phyloP scores from a whole-genome alignment of 192 early-diverging fungal genomes.

The Gigaspora rosea region DNA sequence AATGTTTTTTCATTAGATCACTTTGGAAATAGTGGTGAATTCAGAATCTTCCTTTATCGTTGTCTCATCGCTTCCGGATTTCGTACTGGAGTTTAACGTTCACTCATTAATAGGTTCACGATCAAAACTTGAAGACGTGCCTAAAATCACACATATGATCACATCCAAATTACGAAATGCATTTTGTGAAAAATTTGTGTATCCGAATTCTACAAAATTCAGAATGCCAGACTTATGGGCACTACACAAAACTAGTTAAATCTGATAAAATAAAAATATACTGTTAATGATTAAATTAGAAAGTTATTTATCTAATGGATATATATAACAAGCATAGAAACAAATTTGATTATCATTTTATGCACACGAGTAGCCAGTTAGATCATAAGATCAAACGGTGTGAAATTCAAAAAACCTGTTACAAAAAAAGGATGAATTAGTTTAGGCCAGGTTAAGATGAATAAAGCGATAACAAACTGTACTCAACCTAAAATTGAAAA shows the following conservation, averaged over 20 bases:
- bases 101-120: slow-evolving; percentile 90
- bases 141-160: slow-evolving; percentile 89
- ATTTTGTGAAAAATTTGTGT: slow-evolving; percentile 76
- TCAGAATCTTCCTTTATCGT: slow-evolving; percentile 53
- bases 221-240: slow-evolving; percentile 63
- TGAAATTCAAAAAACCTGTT: no score
- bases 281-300: no score
- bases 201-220: slow-evolving; percentile 69
- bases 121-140: slow-evolving; percentile 96
- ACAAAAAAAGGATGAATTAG: no score
- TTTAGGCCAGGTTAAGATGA: no score
- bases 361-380: no score
- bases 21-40: slow-evolving; percentile 45
- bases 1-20: slow-evolving; percentile 43
- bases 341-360: no score
- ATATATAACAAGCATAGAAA: no score
- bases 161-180: slow-evolving; percentile 65
- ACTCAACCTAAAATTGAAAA: no score
- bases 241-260: neutral
- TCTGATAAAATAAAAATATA: no score
- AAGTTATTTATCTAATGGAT: no score
- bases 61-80: slow-evolving; percentile 63
- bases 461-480: no score
- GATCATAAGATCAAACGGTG: no score
- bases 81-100: slow-evolving; percentile 84